These are phyloP conservation scores for Akanthomyces dipterigenus DNA, from an alignment of 2,329 filamentous ascomycete genomes.

Conservation along the genomic window DNA sequence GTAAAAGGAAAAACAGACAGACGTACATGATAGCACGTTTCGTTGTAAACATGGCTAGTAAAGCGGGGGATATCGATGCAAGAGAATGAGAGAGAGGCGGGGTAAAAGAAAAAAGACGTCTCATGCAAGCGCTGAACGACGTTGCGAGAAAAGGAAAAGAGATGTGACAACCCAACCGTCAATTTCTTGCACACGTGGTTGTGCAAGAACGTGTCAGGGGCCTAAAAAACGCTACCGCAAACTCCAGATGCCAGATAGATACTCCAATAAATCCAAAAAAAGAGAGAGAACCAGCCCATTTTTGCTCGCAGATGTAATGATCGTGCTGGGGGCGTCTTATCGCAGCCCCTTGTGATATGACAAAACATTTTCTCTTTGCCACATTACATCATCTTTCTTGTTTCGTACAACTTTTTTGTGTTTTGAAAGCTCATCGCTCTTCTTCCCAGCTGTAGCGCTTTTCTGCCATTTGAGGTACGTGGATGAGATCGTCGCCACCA, in stretches of 20 bases:
- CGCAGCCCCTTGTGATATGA: not conserved
- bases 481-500: conserved; percentile 39
- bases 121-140: not conserved
- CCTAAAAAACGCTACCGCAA: conserved; percentile 1
- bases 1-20: not conserved
- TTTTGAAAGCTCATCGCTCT: conserved; percentile 16
- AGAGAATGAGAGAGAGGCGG: not conserved
- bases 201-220: not conserved
- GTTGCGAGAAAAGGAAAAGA: not conserved
- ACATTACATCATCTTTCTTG: not conserved
- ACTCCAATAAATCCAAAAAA: not conserved
- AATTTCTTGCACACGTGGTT: not conserved
- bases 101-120: not conserved
- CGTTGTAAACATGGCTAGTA: not conserved
- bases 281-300: not conserved
- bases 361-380: not conserved
- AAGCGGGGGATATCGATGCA: conserved; percentile 5
- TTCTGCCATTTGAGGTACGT: conserved; percentile 44
- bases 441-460: conserved; percentile 48
- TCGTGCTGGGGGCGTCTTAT: not conserved
- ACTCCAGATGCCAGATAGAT: conserved; percentile 1
- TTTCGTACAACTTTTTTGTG: not conserved
- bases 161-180: not conserved
- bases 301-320: conserved; percentile 5
- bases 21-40: conserved; percentile 1